Percentiles rank a stretch among this genome's conserved stretches.
These are phyloP conservation scores for Yarrowia bubula DNA, from an alignment of 805 yeast genomes.

Conservation along the genomic window DNA sequence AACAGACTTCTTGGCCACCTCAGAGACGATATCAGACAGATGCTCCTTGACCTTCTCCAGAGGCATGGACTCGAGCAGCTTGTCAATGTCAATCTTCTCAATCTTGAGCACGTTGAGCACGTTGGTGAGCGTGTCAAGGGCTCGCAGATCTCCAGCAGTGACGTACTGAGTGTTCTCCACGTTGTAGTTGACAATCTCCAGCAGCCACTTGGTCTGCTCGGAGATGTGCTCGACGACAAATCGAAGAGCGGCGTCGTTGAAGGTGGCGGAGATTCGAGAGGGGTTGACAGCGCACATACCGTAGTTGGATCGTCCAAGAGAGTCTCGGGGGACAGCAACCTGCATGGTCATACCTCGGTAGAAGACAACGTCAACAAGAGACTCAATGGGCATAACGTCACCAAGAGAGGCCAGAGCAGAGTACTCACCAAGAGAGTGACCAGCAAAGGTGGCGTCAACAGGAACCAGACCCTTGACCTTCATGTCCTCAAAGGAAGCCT, in stretches of 20 bases:
- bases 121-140: slow-evolving; percentile 86
- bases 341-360: slow-evolving; percentile 99
- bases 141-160: slow-evolving; percentile 97
- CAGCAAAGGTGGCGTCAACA: slow-evolving; percentile 91
- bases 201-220: slow-evolving; percentile 82
- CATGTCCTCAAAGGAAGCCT: slow-evolving; percentile 97
- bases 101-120: slow-evolving; percentile 90
- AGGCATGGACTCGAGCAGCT: slow-evolving; percentile 76
- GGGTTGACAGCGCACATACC: slow-evolving; percentile 99
- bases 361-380: slow-evolving; percentile 94
- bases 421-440: slow-evolving; percentile 98
- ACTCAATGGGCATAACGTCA: slow-evolving; percentile 98
- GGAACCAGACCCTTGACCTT: slow-evolving; percentile 94
- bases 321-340: slow-evolving; percentile 98
- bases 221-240: slow-evolving; percentile 90
- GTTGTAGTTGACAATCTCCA: slow-evolving; percentile 96
- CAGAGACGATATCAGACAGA: slow-evolving; percentile 80
- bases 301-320: slow-evolving; percentile 91
- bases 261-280: slow-evolving; percentile 81
- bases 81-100: slow-evolving; percentile 90
- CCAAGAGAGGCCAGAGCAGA: slow-evolving; percentile 96
- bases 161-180: slow-evolving; percentile 98
- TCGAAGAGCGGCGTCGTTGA: slow-evolving; percentile 89
- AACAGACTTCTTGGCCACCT: slow-evolving; percentile 72
- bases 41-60: slow-evolving; percentile 87